Evolutionary conservation across 345 rosid genomes (phyloP).

Genomic region (Sonneratia alba): DNA sequence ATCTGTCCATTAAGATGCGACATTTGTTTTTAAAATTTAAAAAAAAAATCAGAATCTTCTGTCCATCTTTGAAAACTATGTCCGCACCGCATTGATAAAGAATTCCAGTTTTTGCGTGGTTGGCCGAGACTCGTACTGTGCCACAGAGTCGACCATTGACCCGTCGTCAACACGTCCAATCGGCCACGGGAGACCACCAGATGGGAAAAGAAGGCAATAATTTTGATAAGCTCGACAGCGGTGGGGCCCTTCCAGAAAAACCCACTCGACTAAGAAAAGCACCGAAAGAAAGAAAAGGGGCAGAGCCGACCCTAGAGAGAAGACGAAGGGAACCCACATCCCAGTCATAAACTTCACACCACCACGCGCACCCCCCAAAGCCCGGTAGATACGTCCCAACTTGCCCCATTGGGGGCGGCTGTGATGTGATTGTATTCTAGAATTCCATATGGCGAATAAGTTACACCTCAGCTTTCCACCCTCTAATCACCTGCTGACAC

Average conservation of each 20-base stretch:
- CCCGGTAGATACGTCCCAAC: neutral
- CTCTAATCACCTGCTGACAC: slow-evolving; percentile 17
- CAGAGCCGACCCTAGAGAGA: too few relatives aligned
- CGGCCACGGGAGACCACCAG: neutral
- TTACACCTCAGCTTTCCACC: slow-evolving; percentile 10
- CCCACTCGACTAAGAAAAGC: slow-evolving; percentile 20
- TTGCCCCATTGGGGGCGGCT: neutral
- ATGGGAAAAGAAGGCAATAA: neutral
- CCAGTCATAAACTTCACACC: neutral
- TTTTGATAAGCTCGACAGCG: neutral
- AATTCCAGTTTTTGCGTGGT: neutral
- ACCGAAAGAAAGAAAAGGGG: neutral
- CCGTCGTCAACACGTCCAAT: neutral
- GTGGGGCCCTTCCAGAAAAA: slow-evolving; percentile 1
- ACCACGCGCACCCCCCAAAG: neutral
- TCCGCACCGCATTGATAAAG: neutral
- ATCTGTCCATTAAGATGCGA: too few relatives aligned
- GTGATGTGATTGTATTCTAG: neutral
- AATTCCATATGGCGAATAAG: slow-evolving; percentile 13
- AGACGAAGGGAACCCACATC: neutral
- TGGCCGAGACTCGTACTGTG: neutral
- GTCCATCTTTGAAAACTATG: too few relatives aligned
- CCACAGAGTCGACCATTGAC: neutral
- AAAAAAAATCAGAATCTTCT: too few relatives aligned
- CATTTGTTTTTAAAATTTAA: too few relatives aligned